Evolutionary conservation across 2,329 filamentous ascomycete species (phyloP).

Genomic region (Herpotrichia juniperi): DNA sequence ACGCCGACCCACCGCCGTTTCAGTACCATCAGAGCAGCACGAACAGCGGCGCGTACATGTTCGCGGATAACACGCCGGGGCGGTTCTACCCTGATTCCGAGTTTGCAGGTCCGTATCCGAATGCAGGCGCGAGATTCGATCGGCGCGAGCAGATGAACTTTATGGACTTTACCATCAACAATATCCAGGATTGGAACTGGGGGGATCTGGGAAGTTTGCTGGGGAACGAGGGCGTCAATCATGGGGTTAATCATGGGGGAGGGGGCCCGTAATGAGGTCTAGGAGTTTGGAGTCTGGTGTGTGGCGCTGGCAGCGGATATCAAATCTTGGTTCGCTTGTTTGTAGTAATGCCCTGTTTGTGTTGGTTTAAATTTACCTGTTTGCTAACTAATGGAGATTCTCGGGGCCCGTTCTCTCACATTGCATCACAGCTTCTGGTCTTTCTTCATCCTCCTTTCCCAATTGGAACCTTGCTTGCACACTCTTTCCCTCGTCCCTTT

Average conservation of each 20-base stretch:
- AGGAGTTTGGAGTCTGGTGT: not conserved
- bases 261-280: not conserved
- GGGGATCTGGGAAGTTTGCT: conserved; percentile 37
- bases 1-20: conserved; percentile 20
- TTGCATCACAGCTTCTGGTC: too few relatives aligned
- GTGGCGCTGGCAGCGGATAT: too few relatives aligned
- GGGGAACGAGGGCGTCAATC: conserved; percentile 18
- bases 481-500: too few relatives aligned
- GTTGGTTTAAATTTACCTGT: too few relatives aligned
- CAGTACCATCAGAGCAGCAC: conserved; percentile 28
- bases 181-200: conserved; percentile 45
- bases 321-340: too few relatives aligned
- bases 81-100: conserved; percentile 31
- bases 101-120: conserved; percentile 5
- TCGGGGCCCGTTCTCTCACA: too few relatives aligned
- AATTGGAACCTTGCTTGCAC: too few relatives aligned
- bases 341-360: too few relatives aligned
- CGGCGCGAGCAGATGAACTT: conserved; percentile 39
- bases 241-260: too few relatives aligned
- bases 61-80: conserved; percentile 28
- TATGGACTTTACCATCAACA: conserved; percentile 45
- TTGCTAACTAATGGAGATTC: too few relatives aligned
- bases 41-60: conserved; percentile 37
- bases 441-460: too few relatives aligned
- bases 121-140: conserved; percentile 24